Evolutionary conservation across 192 early-diverging fungal species (phyloP), one percentile per base, ranked within the genome.

Genomic region (Backusella mclennaniae): DNA sequence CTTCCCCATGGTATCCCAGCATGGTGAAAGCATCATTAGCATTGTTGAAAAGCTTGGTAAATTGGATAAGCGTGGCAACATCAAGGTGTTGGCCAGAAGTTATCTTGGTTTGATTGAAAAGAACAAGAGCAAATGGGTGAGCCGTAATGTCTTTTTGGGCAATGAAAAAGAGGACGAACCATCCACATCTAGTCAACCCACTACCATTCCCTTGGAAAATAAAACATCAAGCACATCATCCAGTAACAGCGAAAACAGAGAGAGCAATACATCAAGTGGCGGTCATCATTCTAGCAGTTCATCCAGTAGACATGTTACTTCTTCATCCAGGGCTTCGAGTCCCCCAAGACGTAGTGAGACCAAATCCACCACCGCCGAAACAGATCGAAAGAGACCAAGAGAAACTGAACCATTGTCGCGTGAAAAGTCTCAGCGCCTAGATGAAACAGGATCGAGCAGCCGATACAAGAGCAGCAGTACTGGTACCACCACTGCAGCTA

Each of bases 11-110:
- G 85, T 90, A 19, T 73, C 78, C 3, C 75, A 84, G 46, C 76
- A 92, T n/a, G 93, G 92, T n/a, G 73, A 84, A 33, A 69, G 67
- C 6, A 74, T 96, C 2, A 80, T 85, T 11, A 35, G 73, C 5
- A 73, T 72, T 1, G 76, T 90, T 26, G 56, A 88, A 39, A 76
- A 77, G 0, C 82, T 95, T 12, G 85, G 82, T n/a, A 67, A 77
- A 1, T 83, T 76, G 17, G 94, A 95, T 77, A 82, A 77, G 11
- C 77, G 93, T 14, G 88, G 86, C 35, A 94, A 96, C 79, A 78
- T 96, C 38, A 94, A 94, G 70, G 80, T 90, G 5, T 63, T 96
- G 31, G 93, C 93, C 0, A 78, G 81, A 21, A 82, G 82, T 52
- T 80, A 84, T 76, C 39, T 77, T 35, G 82, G 78, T 1, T 56